Percentiles rank a stretch among this genome's conserved stretches.
Conservation (phyloP, 164 flowering plant species). For the Piper betle region DNA sequence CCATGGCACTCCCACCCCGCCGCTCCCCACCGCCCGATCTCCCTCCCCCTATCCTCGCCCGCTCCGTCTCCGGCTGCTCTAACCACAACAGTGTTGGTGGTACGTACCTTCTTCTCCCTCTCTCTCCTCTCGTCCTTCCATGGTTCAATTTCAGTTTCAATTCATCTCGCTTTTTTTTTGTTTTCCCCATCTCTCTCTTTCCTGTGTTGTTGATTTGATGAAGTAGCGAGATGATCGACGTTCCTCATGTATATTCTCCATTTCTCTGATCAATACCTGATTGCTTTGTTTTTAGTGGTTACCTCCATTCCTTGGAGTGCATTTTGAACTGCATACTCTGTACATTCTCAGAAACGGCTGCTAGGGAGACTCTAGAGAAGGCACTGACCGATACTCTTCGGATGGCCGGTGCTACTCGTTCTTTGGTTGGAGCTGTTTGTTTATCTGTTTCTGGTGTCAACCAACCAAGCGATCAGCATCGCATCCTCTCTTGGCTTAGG, state of each 20-base stretch:
- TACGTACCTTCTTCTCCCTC: background rate
- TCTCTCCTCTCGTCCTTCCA: background rate
- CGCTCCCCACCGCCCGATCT: conserved; percentile 22
- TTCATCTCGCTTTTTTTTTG: background rate
- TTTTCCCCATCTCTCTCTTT: too few relatives aligned
- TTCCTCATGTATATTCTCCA: too few relatives aligned
- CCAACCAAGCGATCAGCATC: conserved; percentile 75
- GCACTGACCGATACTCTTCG: conserved; percentile 79
- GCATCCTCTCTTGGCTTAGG: conserved; percentile 82
- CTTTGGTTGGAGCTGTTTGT: conserved; percentile 78
- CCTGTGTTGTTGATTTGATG: too few relatives aligned
- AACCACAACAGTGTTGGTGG: conserved; percentile 63
- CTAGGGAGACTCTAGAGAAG: conserved; percentile 65
- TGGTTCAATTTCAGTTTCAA: background rate
- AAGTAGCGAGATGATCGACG: too few relatives aligned
- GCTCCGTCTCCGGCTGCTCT: conserved; percentile 76
- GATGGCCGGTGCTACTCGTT: conserved; percentile 40
- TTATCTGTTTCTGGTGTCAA: conserved; percentile 88
- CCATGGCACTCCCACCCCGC: conserved; percentile 44
- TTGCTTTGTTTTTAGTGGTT: too few relatives aligned
- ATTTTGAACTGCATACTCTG: too few relatives aligned
- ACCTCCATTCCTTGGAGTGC: too few relatives aligned
- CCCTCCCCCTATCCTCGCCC: conserved; percentile 52
- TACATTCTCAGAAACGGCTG: conserved; percentile 47
- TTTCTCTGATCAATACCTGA: too few relatives aligned